Evolutionary conservation across 331 rosid genomes (phyloP), one percentile per base, ranked within the genome.

Genomic region (Dryas integrifolia): DNA sequence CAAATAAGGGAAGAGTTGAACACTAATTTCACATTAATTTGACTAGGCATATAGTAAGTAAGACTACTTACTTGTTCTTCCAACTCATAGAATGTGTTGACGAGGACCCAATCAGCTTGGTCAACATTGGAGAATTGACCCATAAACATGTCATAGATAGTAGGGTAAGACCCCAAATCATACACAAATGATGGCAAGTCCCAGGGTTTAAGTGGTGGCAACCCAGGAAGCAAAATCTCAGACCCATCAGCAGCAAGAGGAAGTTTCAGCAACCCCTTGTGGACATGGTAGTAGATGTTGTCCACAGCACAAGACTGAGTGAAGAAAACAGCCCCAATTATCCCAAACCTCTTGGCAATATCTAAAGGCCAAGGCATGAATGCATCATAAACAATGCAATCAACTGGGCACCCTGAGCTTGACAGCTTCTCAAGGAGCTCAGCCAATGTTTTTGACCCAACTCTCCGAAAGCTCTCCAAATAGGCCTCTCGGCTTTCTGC

Each of bases 151-250:
- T 59, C 56, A n/a, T 62, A 48, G 6, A 58, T 70, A 1, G 57
- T 75, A 0, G 82, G 85, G 44, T 71, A 58, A 1, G 75, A 16
- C 7, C 56, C 75, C 6, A 66, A 69, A 43, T 69, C 67, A 30
- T 64, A 79, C 74, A 84, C 66, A 51, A 84, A 76, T 7, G 87
- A 86, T 26, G 90, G 90, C 52, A 84, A 51, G 6, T 88, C 90
- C 39, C 3, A 1, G 14, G 80, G 80, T 0, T 67, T 57, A 51
- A 86, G 82, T 47, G 69, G 67, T 18, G 87, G 81, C 73, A 88
- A 76, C 4, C 88, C 84, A 0, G 86, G 87, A 13, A 85, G 48
- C 8, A 18, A 21, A 43, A 77, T 57, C 3, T 71, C 76, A 2
- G 61, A 9, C 62, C 75, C 64, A 60, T 13, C 43, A 41, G 40